Evolutionary conservation across 1,284 basidiomycete species (phyloP).

Genomic region (Ceratobasidium sp.): DNA sequence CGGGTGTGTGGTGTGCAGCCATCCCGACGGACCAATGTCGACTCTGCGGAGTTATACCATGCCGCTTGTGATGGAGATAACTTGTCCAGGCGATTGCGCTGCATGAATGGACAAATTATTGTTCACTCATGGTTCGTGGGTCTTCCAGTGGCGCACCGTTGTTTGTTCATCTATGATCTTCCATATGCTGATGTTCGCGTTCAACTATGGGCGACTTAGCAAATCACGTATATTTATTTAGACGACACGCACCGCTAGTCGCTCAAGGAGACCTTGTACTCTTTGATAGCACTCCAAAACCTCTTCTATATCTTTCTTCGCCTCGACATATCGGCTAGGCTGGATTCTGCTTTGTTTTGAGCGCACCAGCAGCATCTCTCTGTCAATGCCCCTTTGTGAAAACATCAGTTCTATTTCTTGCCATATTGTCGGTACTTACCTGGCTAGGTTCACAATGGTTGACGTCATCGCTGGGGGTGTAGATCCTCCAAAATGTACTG

Average conservation of each 20-base stretch:
- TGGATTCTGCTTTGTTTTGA: not conserved
- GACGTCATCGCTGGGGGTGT: not conserved
- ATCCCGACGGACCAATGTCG: not conserved
- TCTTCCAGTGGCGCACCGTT: not conserved
- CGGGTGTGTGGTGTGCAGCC: constrained; percentile 1
- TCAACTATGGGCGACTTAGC: not conserved
- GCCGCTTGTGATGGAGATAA: not conserved
- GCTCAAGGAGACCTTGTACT: not conserved
- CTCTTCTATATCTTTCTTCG: not conserved
- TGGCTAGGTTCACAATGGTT: not conserved
- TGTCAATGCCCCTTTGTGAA: not conserved
- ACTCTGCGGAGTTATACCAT: not conserved
- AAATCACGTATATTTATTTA: not conserved
- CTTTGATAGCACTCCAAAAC: not conserved
- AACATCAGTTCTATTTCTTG: not conserved
- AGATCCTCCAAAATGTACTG: not conserved
- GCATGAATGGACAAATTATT: not conserved
- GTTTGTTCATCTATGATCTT: not conserved
- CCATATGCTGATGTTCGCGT: not conserved
- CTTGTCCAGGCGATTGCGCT: not conserved
- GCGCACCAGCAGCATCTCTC: not conserved
- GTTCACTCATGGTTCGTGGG: not conserved
- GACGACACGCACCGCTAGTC: not conserved
- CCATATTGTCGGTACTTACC: not conserved
- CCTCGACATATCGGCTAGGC: not conserved